A percentile compares a stretch with the other conserved stretches of the same genome.
Conservation (phyloP, 129 eudicot genomes). For the Pulicaria dysenterica region DNA sequence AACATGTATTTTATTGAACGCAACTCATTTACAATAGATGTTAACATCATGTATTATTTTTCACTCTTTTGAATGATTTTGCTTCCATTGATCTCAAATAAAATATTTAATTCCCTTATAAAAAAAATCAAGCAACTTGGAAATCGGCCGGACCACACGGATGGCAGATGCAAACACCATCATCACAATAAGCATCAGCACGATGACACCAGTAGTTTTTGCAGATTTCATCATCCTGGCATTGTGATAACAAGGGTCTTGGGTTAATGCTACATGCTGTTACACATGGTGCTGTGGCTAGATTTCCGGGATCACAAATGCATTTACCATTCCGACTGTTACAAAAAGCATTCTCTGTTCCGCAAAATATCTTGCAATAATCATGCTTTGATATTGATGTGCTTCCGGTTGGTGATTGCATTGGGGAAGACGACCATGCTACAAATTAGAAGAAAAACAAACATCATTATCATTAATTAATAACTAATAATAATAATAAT, state of each 20-base stretch:
- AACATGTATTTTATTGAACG: no score
- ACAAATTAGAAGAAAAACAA: background rate
- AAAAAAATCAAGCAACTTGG: no score
- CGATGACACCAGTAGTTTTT: constrained; percentile 8
- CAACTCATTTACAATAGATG: no score
- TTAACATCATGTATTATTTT: no score
- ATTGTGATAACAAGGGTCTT: constrained; percentile 25
- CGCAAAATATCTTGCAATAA: constrained; percentile 14
- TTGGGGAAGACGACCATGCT: constrained; percentile 8
- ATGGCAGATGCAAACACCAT: constrained; percentile 30
- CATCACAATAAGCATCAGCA: constrained; percentile 14
- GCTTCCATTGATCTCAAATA: no score
- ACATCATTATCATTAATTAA: background rate
- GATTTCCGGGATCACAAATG: background rate
- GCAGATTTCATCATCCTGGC: constrained; percentile 10
- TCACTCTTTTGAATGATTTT: no score
- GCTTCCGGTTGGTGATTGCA: background rate
- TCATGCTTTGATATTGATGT: background rate
- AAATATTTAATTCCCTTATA: no score
- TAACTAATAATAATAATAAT: background rate
- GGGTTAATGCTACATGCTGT: constrained; percentile 1
- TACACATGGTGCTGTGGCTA: background rate
- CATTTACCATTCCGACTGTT: constrained; percentile 6
- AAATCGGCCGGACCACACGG: background rate
- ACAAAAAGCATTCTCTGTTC: constrained; percentile 9